These are phyloP conservation scores for Bruguiera gymnorhiza DNA, from an alignment of 345 rosid species.

Conservation along the genomic window DNA sequence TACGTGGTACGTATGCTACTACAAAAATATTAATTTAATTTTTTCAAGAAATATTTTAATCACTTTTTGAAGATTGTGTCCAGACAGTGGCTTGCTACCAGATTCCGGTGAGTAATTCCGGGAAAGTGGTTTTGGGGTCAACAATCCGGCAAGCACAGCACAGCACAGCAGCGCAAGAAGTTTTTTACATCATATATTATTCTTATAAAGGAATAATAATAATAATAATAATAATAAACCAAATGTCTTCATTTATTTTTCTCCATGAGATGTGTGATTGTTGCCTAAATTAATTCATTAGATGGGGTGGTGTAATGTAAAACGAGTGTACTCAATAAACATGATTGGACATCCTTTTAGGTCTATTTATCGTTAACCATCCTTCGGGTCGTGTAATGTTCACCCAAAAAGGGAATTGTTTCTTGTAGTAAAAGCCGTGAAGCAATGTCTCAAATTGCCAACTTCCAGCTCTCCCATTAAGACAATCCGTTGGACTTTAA, in stretches of 20 bases:
- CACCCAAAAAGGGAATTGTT: background rate
- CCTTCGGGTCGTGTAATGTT: background rate
- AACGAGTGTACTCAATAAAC: background rate
- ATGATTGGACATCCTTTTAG: background rate
- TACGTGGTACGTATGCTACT: no score
- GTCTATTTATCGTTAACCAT: background rate
- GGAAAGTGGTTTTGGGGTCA: no score
- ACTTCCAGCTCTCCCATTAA: background rate
- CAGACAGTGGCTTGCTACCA: no score
- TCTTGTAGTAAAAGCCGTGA: background rate
- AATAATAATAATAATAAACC: background rate
- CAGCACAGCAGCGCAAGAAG: no score
- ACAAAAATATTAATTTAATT: no score
- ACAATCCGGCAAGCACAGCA: no score
- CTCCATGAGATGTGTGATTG: background rate
- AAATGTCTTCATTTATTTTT: background rate
- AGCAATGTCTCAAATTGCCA: background rate
- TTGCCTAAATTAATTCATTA: background rate
- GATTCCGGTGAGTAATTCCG: no score
- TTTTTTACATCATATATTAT: no score
- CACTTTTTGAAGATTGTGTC: no score
- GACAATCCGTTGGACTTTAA: no score
- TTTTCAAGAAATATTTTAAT: no score
- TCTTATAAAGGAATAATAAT: no score
- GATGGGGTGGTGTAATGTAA: background rate